These are phyloP conservation scores for Corynascus novoguineensis DNA, from an alignment of 495 filamentous ascomycete species.

Conservation along the genomic window DNA sequence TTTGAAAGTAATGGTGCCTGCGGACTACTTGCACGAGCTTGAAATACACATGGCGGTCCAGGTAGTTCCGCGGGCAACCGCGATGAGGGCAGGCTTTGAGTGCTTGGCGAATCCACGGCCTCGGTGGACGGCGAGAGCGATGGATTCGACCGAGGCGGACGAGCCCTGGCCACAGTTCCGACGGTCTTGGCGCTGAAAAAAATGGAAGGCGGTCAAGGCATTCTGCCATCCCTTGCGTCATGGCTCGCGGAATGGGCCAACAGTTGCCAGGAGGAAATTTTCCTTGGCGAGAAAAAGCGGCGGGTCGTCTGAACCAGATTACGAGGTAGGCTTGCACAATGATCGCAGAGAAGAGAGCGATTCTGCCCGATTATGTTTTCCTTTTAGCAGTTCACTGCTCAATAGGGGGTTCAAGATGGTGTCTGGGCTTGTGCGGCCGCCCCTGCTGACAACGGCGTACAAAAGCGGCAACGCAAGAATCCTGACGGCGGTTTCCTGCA, in stretches of 20 bases:
- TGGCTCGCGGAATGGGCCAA: slow-evolving; percentile 18
- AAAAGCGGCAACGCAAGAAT: slow-evolving; percentile 7
- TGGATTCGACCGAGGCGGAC: slow-evolving; percentile 15
- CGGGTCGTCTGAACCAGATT: slow-evolving; percentile 1
- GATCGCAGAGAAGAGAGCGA: not conserved
- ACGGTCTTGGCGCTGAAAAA: too few relatives aligned
- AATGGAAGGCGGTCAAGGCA: slow-evolving; percentile 22
- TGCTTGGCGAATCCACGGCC: slow-evolving; percentile 1
- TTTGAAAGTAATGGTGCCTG: too few relatives aligned
- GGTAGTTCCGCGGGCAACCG: not conserved
- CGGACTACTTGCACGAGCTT: too few relatives aligned
- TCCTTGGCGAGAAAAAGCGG: not conserved
- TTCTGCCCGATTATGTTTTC: too few relatives aligned
- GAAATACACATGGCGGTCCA: too few relatives aligned
- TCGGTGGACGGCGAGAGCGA: slow-evolving; percentile 13
- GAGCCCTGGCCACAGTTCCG: slow-evolving; percentile 2
- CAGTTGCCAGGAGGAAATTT: slow-evolving; percentile 12
- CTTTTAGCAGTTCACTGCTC: not conserved
- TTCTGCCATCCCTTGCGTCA: slow-evolving; percentile 27
- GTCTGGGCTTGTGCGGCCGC: not conserved
- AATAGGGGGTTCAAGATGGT: slow-evolving; percentile 1
- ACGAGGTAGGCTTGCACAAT: not conserved
- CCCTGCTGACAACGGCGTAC: slow-evolving; percentile 13
- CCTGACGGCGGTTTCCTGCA: slow-evolving; percentile 11
- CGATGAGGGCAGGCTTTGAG: not conserved